Percentiles rank a stretch among this genome's conserved stretches.
phyloP scores from a whole-genome alignment of 768 basidiomycete genomes.

The Tylopilus felleus region DNA sequence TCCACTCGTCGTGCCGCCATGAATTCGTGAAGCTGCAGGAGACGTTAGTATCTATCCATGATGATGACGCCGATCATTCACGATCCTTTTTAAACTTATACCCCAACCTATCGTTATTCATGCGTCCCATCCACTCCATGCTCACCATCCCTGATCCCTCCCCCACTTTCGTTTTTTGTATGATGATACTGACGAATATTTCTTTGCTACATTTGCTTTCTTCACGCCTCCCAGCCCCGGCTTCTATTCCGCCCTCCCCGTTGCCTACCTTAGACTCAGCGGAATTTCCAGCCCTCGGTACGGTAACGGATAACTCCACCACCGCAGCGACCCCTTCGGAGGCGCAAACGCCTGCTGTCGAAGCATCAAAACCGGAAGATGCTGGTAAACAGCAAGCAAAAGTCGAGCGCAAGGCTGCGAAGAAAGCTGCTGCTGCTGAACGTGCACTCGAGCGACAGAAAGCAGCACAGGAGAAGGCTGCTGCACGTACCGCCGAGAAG shows the following conservation, averaged over 20 bases:
- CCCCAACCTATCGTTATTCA: slow-evolving; percentile 6
- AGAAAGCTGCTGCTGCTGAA: slow-evolving; percentile 59
- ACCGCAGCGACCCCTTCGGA: slow-evolving; percentile 16
- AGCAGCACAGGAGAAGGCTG: slow-evolving; percentile 55
- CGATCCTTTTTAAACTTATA: slow-evolving; percentile 8
- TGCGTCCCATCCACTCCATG: slow-evolving; percentile 4
- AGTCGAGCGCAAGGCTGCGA: slow-evolving; percentile 59
- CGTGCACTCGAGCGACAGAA: slow-evolving; percentile 61
- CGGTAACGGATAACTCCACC: slow-evolving; percentile 12
- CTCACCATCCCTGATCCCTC: slow-evolving; percentile 31
- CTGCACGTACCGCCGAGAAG: slow-evolving; percentile 48
- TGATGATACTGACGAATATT: slow-evolving; percentile 41
- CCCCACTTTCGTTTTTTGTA: slow-evolving; percentile 42
- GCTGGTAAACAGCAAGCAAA: slow-evolving; percentile 49
- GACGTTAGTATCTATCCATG: slow-evolving; percentile 17
- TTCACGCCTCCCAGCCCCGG: slow-evolving; percentile 33
- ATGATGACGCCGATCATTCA: slow-evolving; percentile 22
- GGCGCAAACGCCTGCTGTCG: slow-evolving; percentile 18
- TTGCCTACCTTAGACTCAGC: slow-evolving; percentile 55
- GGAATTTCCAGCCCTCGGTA: slow-evolving; percentile 71
- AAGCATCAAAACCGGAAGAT: slow-evolving; percentile 30
- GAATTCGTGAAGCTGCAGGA: slow-evolving; percentile 29
- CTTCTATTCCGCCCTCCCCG: slow-evolving; percentile 36
- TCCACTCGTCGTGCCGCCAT: slow-evolving; percentile 24
- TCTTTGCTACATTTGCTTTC: slow-evolving; percentile 20